phyloP scores from a whole-genome alignment of 164 flowering plant species.

The Vitis labrusca region DNA sequence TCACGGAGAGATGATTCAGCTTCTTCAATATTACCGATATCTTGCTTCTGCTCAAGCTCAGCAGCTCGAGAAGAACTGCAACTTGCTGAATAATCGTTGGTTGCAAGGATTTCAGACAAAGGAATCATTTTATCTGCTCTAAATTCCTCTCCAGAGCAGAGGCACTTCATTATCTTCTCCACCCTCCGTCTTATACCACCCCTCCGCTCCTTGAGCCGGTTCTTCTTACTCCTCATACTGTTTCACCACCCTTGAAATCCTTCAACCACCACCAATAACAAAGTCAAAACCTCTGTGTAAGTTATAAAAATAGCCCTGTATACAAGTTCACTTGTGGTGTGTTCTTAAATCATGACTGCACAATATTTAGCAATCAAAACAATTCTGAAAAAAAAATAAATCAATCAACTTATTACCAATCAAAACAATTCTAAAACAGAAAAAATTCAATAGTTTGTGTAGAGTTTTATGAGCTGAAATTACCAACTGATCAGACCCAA shows the following conservation, averaged over 20 bases:
- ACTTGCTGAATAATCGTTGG: constrained; percentile 79
- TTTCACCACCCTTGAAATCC: constrained; percentile 25
- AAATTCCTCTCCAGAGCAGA: constrained; percentile 63
- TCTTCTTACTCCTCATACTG: constrained; percentile 44
- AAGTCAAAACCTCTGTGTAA: constrained; percentile 9
- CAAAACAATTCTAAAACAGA: too few relatives aligned
- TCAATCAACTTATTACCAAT: too few relatives aligned
- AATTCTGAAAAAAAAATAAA: too few relatives aligned
- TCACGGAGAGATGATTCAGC: constrained; percentile 93
- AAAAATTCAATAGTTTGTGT: too few relatives aligned
- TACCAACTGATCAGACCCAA: background rate
- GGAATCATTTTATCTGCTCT: constrained; percentile 47
- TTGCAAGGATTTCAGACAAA: constrained; percentile 79
- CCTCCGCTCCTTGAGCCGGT: constrained; percentile 31
- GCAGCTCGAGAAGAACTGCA: constrained; percentile 65
- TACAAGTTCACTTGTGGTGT: too few relatives aligned
- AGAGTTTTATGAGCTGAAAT: too few relatives aligned
- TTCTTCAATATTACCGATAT: constrained; percentile 81
- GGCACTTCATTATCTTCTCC: constrained; percentile 67
- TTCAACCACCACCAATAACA: constrained; percentile 20
- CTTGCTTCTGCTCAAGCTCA: constrained; percentile 55
- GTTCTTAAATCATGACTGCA: too few relatives aligned
- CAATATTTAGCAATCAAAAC: too few relatives aligned
- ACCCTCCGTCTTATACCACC: constrained; percentile 26
- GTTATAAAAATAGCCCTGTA: background rate